These are phyloP conservation scores for Codiaeum variegatum DNA, from an alignment of 441 rosid genomes.

Conservation along the genomic window DNA sequence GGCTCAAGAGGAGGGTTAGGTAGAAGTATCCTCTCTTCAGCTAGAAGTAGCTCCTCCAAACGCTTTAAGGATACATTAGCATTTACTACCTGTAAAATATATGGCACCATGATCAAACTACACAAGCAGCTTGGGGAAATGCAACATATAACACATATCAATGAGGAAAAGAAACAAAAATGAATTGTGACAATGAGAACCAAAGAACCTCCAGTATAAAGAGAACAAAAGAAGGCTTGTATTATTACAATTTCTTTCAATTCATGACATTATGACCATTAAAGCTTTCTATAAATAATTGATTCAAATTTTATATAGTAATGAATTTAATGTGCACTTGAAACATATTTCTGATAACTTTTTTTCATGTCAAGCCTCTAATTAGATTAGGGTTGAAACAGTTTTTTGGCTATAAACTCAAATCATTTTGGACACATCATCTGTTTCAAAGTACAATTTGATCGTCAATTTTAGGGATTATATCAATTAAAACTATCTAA, in stretches of 20 bases:
- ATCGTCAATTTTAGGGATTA: neutral
- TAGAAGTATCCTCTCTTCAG: slow-evolving; percentile 87
- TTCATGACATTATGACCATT: neutral
- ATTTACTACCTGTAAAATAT: slow-evolving; percentile 68
- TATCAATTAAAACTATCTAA: neutral
- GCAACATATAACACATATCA: neutral
- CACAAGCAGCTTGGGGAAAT: neutral
- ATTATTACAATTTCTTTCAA: neutral
- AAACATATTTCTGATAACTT: neutral
- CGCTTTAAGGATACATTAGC: slow-evolving; percentile 94
- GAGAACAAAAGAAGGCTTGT: neutral
- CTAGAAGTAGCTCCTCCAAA: slow-evolving; percentile 82
- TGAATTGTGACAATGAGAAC: neutral
- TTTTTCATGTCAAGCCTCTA: neutral
- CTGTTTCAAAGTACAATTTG: neutral
- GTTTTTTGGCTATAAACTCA: neutral
- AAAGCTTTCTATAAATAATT: neutral
- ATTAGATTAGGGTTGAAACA: neutral
- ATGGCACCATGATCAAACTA: slow-evolving; percentile 24
- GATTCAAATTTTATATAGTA: neutral
- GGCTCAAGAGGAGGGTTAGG: slow-evolving; percentile 91
- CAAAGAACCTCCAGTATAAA: neutral
- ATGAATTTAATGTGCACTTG: neutral
- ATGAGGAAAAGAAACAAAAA: neutral
- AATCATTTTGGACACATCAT: neutral